Conservation (phyloP, 163 green algal species). For the Scenedesmus sp. region DNA sequence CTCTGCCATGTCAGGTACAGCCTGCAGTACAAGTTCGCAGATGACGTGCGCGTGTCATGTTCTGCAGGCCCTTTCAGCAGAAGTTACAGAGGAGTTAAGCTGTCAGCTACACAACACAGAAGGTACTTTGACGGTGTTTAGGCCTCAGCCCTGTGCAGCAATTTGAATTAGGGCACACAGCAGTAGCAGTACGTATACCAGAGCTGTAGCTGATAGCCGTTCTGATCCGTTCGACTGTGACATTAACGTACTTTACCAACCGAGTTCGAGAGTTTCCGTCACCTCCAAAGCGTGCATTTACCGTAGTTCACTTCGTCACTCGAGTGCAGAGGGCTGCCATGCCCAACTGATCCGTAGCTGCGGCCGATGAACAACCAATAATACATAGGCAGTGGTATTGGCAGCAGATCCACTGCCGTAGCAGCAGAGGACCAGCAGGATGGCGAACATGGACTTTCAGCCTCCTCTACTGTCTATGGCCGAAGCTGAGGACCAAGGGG, state of each 20-base stretch:
- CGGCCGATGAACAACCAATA: background rate
- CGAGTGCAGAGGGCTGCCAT: background rate
- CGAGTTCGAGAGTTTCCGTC: too few species aligned
- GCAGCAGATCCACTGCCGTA: background rate
- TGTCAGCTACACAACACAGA: too few species aligned
- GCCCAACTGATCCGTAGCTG: background rate
- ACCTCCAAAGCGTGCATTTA: background rate
- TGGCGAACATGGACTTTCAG: background rate
- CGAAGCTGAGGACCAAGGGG: background rate
- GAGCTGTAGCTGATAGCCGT: background rate
- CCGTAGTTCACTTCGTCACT: background rate
- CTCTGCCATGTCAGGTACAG: background rate
- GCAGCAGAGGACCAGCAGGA: background rate
- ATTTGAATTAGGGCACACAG: background rate
- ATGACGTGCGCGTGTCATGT: background rate
- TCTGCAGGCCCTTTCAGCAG: background rate
- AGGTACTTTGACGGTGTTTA: background rate
- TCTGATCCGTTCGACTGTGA: background rate
- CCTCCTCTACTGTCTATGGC: constrained; percentile 21
- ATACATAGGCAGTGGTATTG: background rate
- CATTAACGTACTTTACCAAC: background rate
- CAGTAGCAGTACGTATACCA: background rate
- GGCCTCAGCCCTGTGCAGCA: background rate
- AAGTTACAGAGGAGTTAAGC: background rate
- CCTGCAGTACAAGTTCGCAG: background rate